A percentile compares a stretch with the other conserved stretches of the same genome.
These are phyloP conservation scores for Pleurotus cornucopiae DNA, from an alignment of 768 basidiomycete species.

Conservation along the genomic window DNA sequence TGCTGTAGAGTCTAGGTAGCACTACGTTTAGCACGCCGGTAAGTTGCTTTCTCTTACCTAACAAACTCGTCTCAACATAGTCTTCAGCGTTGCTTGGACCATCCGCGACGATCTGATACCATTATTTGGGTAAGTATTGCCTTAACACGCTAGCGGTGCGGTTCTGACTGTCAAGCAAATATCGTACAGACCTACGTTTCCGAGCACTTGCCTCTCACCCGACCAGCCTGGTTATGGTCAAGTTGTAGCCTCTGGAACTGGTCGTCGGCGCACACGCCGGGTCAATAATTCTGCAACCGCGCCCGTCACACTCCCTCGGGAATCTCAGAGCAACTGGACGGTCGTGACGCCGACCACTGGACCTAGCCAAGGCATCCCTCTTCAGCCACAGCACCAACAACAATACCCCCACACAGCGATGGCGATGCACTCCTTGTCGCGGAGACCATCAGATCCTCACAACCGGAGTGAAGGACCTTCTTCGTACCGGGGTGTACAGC, in stretches of 20 bases:
- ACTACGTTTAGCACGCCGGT: constrained; percentile 76
- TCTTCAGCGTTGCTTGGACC: constrained; percentile 74
- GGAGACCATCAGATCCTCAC: constrained; percentile 5
- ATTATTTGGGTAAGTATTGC: constrained; percentile 66
- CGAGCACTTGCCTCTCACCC: constrained; percentile 77
- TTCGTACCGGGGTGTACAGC: background rate
- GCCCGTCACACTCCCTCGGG: constrained; percentile 14
- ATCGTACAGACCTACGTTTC: constrained; percentile 68
- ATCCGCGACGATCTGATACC: constrained; percentile 84
- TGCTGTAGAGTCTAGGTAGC: constrained; percentile 53
- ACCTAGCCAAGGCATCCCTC: constrained; percentile 21
- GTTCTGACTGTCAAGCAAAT: constrained; percentile 12
- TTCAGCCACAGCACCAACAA: background rate
- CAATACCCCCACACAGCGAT: background rate
- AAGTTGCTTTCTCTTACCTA: constrained; percentile 19
- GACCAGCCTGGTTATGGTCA: constrained; percentile 87
- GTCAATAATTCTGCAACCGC: constrained; percentile 30
- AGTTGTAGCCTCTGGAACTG: constrained; percentile 58
- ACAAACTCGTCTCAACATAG: too few relatives aligned
- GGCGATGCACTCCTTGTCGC: background rate
- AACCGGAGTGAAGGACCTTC: background rate
- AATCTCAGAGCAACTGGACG: constrained; percentile 38
- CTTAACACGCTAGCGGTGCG: constrained; percentile 10
- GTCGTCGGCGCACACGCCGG: constrained; percentile 59
- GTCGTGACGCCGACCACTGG: constrained; percentile 36